Percentiles rank a stretch among this genome's conserved stretches.
phyloP scores from a whole-genome alignment of 371 early-diverging fungal genomes.

The Lichtheimia hyalospora region DNA sequence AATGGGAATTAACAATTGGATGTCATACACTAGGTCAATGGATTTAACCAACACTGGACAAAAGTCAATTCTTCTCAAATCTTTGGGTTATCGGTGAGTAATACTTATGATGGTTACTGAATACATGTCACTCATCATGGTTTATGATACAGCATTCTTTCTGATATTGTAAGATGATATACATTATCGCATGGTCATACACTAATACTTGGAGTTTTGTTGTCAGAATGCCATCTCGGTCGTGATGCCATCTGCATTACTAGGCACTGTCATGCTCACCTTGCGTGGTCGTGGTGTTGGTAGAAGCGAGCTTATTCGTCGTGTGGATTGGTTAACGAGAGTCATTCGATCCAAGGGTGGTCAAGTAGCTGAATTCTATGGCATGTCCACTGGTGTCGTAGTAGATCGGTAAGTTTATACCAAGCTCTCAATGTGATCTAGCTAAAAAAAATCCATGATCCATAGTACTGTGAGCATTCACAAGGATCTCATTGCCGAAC shows the following conservation, averaged over 20 bases:
- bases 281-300: conserved; percentile 87
- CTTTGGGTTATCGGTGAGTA: conserved; percentile 56
- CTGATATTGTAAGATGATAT: conserved; percentile 62
- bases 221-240: conserved; percentile 61
- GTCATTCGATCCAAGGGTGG: conserved; percentile 77
- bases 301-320: conserved; percentile 76
- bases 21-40: conserved; percentile 19
- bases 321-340: conserved; percentile 77
- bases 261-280: conserved; percentile 82
- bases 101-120: background rate
- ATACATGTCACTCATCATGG: background rate
- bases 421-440: too few relatives aligned
- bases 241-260: conserved; percentile 85
- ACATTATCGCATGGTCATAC: background rate
- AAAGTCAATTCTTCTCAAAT: conserved; percentile 47
- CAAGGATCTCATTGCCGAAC: conserved; percentile 75
- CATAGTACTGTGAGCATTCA: conserved; percentile 46
- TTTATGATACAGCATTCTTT: conserved; percentile 52
- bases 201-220: too few relatives aligned
- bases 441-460: background rate
- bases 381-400: conserved; percentile 63
- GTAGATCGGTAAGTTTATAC: conserved; percentile 55
- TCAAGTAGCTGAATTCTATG: conserved; percentile 81
- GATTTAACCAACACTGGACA: conserved; percentile 27
- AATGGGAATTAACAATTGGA: background rate